phyloP scores from a whole-genome alignment of 2,329 filamentous ascomycete species.

The Periconia macrospinosa region DNA sequence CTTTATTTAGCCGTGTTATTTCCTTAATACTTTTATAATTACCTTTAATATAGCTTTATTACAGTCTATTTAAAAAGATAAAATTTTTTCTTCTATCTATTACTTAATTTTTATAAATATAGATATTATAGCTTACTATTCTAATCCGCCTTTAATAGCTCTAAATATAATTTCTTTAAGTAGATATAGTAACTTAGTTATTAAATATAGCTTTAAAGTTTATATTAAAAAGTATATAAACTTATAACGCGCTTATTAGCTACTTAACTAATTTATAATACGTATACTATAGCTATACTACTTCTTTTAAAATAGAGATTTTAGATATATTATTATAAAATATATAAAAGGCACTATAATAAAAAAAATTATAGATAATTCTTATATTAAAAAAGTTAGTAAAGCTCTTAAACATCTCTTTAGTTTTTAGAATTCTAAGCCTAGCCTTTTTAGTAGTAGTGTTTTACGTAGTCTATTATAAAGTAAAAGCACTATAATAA shows the following conservation, averaged over 20 bases:
- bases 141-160: background rate
- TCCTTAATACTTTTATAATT: background rate
- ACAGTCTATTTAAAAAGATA: background rate
- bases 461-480: constrained; percentile 3
- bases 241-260: constrained; percentile 2
- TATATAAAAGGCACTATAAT: constrained; percentile 2
- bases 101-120: background rate
- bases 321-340: constrained; percentile 5
- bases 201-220: constrained; percentile 4
- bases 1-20: background rate
- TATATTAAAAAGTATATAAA: constrained; percentile 5
- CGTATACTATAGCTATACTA: constrained; percentile 2
- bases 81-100: background rate
- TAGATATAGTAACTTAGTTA: constrained; percentile 17
- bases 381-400: constrained; percentile 1
- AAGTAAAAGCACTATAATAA: constrained; percentile 2
- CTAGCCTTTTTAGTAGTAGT: constrained; percentile 1
- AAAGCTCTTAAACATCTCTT: constrained; percentile 2
- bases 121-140: constrained; percentile 2
- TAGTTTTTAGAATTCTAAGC: background rate
- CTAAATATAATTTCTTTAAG: background rate
- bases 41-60: background rate
- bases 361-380: background rate
- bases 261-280: constrained; percentile 4
- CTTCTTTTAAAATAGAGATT: constrained; percentile 2